A percentile compares a stretch with the other conserved stretches of the same genome.
Evolutionary conservation across 2,329 filamentous ascomycete species (phyloP).

Genomic region (Penicillium janthinellum): DNA sequence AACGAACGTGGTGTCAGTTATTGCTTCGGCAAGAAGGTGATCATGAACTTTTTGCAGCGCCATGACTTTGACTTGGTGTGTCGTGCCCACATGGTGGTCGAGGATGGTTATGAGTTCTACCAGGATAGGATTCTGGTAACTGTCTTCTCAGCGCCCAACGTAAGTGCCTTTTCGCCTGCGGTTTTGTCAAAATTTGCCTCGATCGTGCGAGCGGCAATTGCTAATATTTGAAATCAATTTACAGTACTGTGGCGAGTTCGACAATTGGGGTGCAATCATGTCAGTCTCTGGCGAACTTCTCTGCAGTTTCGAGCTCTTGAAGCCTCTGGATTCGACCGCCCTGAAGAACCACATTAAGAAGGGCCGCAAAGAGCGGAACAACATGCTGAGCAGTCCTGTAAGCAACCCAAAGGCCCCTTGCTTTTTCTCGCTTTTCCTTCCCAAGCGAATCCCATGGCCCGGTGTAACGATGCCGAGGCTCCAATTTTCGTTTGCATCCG

Average conservation of each 20-base stretch:
- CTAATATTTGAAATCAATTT: slow-evolving; percentile 28
- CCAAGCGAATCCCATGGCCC: slow-evolving; percentile 24
- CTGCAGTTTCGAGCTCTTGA: slow-evolving; percentile 95
- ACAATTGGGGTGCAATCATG: slow-evolving; percentile 99
- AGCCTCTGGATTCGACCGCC: slow-evolving; percentile 92
- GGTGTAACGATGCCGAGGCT: slow-evolving; percentile 28
- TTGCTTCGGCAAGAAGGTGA: slow-evolving; percentile 97
- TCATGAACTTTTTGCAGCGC: slow-evolving; percentile 88
- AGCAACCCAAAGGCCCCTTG: slow-evolving; percentile 46
- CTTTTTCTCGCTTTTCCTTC: slow-evolving; percentile 18
- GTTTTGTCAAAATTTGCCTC: background rate
- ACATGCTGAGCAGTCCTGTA: slow-evolving; percentile 95
- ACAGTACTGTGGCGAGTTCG: slow-evolving; percentile 98
- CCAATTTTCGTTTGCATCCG: slow-evolving; percentile 1
- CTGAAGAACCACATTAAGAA: slow-evolving; percentile 99
- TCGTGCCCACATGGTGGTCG: slow-evolving; percentile 97
- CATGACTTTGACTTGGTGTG: slow-evolving; percentile 98
- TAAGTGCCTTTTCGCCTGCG: slow-evolving; percentile 53
- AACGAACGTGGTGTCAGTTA: slow-evolving; percentile 97
- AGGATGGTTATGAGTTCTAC: slow-evolving; percentile 99
- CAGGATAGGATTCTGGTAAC: slow-evolving; percentile 93
- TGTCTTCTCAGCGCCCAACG: slow-evolving; percentile 96
- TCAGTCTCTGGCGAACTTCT: slow-evolving; percentile 90
- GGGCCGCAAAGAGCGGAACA: slow-evolving; percentile 89
- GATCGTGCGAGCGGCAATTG: background rate